Evolutionary conservation across 345 rosid genomes (phyloP).

Genomic region (Lumnitzera littorea): DNA sequence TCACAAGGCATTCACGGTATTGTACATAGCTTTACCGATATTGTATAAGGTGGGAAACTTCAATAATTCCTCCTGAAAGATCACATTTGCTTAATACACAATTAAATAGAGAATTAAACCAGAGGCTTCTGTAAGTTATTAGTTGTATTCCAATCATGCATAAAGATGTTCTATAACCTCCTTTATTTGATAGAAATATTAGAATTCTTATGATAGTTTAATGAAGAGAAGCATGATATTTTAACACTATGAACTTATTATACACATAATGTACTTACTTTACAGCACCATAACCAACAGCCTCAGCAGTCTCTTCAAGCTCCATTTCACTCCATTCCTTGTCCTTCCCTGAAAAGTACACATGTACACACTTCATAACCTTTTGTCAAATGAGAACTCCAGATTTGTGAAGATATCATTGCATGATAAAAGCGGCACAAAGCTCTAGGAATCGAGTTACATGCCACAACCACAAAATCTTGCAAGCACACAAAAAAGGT

Average conservation of each 20-base stretch:
- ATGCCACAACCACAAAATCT: neutral
- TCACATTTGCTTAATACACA: too few species aligned
- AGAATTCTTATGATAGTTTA: neutral
- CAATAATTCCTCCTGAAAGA: too few species aligned
- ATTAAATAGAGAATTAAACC: too few species aligned
- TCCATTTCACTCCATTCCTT: slow-evolving; percentile 82
- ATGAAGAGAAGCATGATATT: neutral
- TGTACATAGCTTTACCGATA: too few species aligned
- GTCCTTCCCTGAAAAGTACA: slow-evolving; percentile 53
- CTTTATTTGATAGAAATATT: too few species aligned
- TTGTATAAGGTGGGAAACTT: too few species aligned
- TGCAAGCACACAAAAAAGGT: neutral
- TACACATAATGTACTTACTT: slow-evolving; percentile 50
- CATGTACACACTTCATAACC: neutral
- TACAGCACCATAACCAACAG: slow-evolving; percentile 93
- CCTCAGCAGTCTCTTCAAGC: slow-evolving; percentile 87
- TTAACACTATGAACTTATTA: neutral
- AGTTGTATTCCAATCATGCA: too few species aligned
- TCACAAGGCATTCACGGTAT: too few species aligned
- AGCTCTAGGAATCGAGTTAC: neutral
- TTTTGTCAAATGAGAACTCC: too few species aligned
- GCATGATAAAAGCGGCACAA: neutral
- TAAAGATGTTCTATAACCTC: too few species aligned
- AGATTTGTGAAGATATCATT: neutral
- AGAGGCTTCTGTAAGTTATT: too few species aligned